A percentile compares a stretch with the other conserved stretches of the same genome.
Conservation (phyloP, 768 basidiomycete species). For the Hypholoma fasciculare region DNA sequence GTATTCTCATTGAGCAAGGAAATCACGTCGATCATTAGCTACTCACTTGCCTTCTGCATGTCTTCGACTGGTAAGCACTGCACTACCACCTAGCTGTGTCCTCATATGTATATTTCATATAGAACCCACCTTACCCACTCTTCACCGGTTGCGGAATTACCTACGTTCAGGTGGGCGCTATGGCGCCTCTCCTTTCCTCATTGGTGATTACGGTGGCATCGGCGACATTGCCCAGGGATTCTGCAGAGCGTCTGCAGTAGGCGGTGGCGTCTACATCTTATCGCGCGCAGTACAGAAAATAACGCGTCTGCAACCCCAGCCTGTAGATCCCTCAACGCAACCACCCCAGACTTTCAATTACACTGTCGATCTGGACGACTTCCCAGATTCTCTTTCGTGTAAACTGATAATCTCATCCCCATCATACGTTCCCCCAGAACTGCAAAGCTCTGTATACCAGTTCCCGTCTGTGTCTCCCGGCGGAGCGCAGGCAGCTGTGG, state of each 20-base stretch:
- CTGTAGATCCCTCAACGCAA: no score
- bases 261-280: conserved; percentile 72
- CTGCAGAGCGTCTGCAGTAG: conserved; percentile 83
- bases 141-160: conserved; percentile 72
- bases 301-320: not conserved
- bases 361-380: conserved; percentile 52
- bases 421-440: conserved; percentile 28
- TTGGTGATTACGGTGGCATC: conserved; percentile 93
- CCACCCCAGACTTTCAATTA: conserved; percentile 27
- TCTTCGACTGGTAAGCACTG: conserved; percentile 52
- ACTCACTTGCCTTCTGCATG: conserved; percentile 74
- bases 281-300: conserved; percentile 36
- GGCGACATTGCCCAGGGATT: conserved; percentile 95
- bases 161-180: conserved; percentile 83
- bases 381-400: conserved; percentile 59
- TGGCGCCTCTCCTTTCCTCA: conserved; percentile 77
- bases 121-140: conserved; percentile 69
- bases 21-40: conserved; percentile 64
- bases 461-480: conserved; percentile 9
- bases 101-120: not conserved
- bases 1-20: conserved; percentile 62
- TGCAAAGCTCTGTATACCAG: conserved; percentile 21
- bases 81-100: not conserved
- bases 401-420: conserved; percentile 55
- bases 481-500: not conserved